These are phyloP conservation scores for Lasiosphaeria hispida DNA, from an alignment of 495 filamentous ascomycete species.

Conservation along the genomic window DNA sequence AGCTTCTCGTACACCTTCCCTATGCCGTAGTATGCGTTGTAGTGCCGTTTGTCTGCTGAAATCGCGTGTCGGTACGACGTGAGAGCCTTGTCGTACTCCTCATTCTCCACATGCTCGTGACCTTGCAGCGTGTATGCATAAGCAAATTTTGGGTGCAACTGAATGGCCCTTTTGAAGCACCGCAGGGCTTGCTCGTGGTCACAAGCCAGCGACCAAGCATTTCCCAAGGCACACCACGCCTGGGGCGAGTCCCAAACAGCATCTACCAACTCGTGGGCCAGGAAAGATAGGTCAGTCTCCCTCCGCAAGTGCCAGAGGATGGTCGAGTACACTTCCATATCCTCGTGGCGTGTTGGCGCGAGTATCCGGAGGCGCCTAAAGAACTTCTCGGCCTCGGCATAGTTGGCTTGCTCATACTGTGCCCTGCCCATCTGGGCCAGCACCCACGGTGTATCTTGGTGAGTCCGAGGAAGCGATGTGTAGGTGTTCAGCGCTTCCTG, in stretches of 20 bases:
- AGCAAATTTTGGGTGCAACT: constrained; percentile 84
- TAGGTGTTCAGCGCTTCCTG: constrained; percentile 71
- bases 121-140: constrained; percentile 95
- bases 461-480: constrained; percentile 62
- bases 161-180: constrained; percentile 93
- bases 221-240: constrained; percentile 93
- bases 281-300: constrained; percentile 85
- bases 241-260: constrained; percentile 82
- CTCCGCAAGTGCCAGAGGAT: constrained; percentile 94
- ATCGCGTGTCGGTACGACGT: constrained; percentile 80
- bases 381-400: constrained; percentile 78
- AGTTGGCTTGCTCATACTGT: constrained; percentile 82
- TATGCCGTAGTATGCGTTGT: constrained; percentile 96
- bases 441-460: constrained; percentile 95
- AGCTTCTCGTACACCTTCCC: constrained; percentile 91
- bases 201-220: constrained; percentile 89
- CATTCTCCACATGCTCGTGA: constrained; percentile 93
- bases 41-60: constrained; percentile 81
- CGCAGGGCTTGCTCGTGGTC: constrained; percentile 93
- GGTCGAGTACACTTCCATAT: constrained; percentile 97
- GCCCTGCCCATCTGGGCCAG: constrained; percentile 84
- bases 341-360: constrained; percentile 75
- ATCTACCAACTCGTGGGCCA: constrained; percentile 87
- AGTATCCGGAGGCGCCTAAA: constrained; percentile 73
- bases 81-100: constrained; percentile 94